Base-by-base conservation (phyloP, 129 eudicot species). In the Artemisia tridentata region DNA sequence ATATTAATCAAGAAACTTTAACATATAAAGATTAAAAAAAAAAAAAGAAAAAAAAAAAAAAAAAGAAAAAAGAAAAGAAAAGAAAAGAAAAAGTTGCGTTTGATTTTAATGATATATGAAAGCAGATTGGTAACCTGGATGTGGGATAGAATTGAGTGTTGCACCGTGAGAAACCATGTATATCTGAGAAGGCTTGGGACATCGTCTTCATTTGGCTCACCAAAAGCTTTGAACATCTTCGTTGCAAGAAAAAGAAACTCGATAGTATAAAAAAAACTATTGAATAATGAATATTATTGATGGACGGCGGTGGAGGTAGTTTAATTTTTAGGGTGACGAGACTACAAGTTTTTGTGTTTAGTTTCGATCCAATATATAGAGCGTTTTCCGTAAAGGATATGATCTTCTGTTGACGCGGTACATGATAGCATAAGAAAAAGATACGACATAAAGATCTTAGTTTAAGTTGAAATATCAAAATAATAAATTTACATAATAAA, bases 91-190 rank as follows among this genome's bases (percentile, higher is more conserved):
- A 4, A 49, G 0, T 49, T 49, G 5, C 54, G 4, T 1, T 13
- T 11, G 54, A 49, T 63, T 16, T 2, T 63, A 65, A 18, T 65
- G 18, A 18, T 65, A 38, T 14, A 5, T 65, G 69, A 65, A 65
- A 49, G 13, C 14, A 49, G 16, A 49, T 49, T 49, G 16, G 5
- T n/a, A 11, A 49, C 69, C 54, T 65, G 54, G 11, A 65, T 31
- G 48, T 15, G 17, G 46, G 69, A 65, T 3, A 46, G 5, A 18
- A n/a, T 12, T 17, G 20, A 65, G 54, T 18, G 19, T 65, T 19
- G n/a, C 54, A 45, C 19, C 11, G 31, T 64, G 31, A 27, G 31
- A 29, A 29, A 29, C 34, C 34, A 29, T 15, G 5, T 5, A 34
- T 19, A 17, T 1, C 17, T 18, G 21, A 65, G 29, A 65, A 65